Evolutionary conservation across 371 early-diverging fungal genomes (phyloP).

Genomic region (Circinella minor): DNA sequence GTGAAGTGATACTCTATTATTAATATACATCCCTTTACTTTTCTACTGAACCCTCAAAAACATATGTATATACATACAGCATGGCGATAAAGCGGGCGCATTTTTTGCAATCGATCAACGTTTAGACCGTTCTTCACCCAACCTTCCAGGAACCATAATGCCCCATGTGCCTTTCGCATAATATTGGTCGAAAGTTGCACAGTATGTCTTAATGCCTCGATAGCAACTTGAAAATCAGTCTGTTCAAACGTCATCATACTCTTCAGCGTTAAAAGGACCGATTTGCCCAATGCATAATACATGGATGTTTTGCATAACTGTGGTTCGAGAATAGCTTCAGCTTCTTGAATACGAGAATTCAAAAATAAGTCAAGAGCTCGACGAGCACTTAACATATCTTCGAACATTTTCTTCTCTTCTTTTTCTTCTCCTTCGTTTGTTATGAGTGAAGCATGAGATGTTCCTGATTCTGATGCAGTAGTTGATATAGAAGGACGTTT

Average conservation of each 20-base stretch:
- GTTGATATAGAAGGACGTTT: neutral
- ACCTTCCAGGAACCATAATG: constrained; percentile 25
- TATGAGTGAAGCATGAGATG: neutral
- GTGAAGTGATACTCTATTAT: too few species aligned
- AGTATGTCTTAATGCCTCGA: constrained; percentile 51
- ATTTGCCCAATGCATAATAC: constrained; percentile 67
- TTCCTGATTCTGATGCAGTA: neutral
- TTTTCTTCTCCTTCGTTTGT: neutral
- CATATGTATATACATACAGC: constrained; percentile 42
- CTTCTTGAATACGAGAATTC: constrained; percentile 59
- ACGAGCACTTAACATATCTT: constrained; percentile 56
- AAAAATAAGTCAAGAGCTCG: constrained; percentile 64
- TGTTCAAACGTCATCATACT: constrained; percentile 72
- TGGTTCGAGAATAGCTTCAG: constrained; percentile 54
- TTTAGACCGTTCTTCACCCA: constrained; percentile 25
- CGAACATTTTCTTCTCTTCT: constrained; percentile 11
- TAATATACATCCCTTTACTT: too few species aligned
- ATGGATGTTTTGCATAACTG: constrained; percentile 47
- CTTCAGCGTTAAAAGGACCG: constrained; percentile 60
- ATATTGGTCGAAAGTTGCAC: constrained; percentile 46
- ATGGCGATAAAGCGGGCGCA: constrained; percentile 65
- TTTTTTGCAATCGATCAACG: constrained; percentile 43
- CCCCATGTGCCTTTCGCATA: constrained; percentile 45
- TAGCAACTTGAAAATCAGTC: constrained; percentile 57
- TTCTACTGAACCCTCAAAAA: neutral